A percentile compares a stretch with the other conserved stretches of the same genome.
Evolutionary conservation across 176 grass and related monocot genomes (phyloP).

Genomic region (Bolboschoenus planiculmis): DNA sequence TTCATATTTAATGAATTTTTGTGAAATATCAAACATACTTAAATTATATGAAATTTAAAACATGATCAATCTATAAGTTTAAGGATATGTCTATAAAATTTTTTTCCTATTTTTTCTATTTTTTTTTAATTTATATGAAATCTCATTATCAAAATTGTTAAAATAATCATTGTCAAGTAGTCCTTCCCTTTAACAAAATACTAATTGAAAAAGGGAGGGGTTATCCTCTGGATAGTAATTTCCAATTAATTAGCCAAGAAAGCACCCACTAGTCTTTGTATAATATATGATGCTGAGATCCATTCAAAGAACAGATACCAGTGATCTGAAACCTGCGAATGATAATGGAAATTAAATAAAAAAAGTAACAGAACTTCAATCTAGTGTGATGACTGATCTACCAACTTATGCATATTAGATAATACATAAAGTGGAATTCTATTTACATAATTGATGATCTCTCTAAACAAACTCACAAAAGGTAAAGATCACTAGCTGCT

Average conservation of each 20-base stretch:
- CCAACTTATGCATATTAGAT: neutral
- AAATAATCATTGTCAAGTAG: no score
- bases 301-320: neutral
- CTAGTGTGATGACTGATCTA: neutral
- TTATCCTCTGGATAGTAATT: neutral
- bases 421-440: neutral
- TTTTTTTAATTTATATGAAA: neutral
- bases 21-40: no score
- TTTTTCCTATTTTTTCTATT: neutral
- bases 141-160: neutral
- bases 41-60: no score
- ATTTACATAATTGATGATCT: neutral
- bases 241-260: neutral
- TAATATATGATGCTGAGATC: neutral
- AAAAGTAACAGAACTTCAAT: neutral
- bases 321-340: neutral
- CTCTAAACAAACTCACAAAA: slow-evolving; percentile 4
- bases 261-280: neutral
- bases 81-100: neutral
- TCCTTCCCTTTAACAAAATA: neutral
- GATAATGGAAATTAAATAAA: neutral
- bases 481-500: slow-evolving; percentile 6
- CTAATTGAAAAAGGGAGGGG: neutral
- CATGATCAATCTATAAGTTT: no score
- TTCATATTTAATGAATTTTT: no score